Conservation (phyloP, 1,284 basidiomycete genomes). For the Boletellus deceptivus region DNA sequence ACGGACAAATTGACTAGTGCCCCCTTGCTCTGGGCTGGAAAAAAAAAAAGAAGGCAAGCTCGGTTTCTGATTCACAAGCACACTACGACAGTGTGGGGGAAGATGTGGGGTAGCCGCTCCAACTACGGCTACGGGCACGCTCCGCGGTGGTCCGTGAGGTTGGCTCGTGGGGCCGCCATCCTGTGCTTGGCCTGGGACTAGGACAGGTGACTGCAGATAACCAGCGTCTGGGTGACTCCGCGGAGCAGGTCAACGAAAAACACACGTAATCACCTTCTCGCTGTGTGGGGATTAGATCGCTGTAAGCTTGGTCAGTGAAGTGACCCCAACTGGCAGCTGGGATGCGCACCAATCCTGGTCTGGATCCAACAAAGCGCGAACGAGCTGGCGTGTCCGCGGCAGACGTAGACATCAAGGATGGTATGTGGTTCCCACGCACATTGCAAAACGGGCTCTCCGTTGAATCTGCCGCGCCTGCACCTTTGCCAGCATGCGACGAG, state of each 20-base stretch:
- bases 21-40: too few relatives aligned
- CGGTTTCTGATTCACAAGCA: too few relatives aligned
- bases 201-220: too few relatives aligned
- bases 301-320: background rate
- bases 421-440: constrained; percentile 18
- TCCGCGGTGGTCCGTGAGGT: background rate
- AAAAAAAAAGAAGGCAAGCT: too few relatives aligned
- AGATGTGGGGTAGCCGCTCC: background rate
- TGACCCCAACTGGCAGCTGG: background rate
- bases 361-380: background rate
- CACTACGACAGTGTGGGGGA: background rate
- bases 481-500: constrained; percentile 25
- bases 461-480: background rate
- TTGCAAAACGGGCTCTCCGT: background rate
- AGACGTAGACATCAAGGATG: background rate
- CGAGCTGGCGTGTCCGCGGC: too few relatives aligned
- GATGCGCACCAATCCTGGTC: background rate
- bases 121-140: background rate
- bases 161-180: background rate
- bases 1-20: background rate
- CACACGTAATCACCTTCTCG: background rate
- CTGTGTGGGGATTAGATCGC: background rate
- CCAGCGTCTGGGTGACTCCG: background rate
- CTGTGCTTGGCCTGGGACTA: background rate
- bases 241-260: background rate